Conservation (phyloP, 768 basidiomycete species). For the Auricularia sp. region DNA sequence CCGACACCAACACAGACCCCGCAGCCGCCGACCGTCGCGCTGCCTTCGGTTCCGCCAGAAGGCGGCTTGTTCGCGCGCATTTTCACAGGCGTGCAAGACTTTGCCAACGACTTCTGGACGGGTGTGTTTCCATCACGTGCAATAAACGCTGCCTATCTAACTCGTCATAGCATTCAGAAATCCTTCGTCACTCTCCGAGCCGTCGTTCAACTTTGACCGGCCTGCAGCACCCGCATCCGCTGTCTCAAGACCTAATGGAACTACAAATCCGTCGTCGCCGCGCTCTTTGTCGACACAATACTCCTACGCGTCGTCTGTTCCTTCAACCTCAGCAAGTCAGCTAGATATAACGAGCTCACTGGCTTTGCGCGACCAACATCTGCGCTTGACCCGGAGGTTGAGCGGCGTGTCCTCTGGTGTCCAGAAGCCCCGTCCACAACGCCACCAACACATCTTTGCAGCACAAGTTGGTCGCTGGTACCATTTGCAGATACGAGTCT, state of each 20-base stretch:
- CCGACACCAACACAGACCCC: slow-evolving; percentile 1
- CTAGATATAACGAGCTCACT: background rate
- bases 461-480: background rate
- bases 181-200: background rate
- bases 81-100: background rate
- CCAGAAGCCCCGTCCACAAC: background rate
- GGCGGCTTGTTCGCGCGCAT: background rate
- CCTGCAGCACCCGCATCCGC: background rate
- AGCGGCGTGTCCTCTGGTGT: background rate
- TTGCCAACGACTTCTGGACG: background rate
- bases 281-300: background rate
- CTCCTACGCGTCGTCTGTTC: background rate
- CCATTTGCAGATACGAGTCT: too few relatives aligned
- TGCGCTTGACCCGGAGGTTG: background rate
- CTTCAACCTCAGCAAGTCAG: background rate
- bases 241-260: background rate
- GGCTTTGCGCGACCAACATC: background rate
- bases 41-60: slow-evolving; percentile 23
- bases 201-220: background rate
- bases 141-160: background rate
- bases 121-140: background rate
- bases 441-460: slow-evolving; percentile 1
- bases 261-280: background rate
- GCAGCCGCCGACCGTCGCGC: slow-evolving; percentile 35
- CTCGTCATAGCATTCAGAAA: background rate